These are phyloP conservation scores for Cladochytrium replicatum DNA, from an alignment of 192 early-diverging fungal species.

Conservation along the genomic window DNA sequence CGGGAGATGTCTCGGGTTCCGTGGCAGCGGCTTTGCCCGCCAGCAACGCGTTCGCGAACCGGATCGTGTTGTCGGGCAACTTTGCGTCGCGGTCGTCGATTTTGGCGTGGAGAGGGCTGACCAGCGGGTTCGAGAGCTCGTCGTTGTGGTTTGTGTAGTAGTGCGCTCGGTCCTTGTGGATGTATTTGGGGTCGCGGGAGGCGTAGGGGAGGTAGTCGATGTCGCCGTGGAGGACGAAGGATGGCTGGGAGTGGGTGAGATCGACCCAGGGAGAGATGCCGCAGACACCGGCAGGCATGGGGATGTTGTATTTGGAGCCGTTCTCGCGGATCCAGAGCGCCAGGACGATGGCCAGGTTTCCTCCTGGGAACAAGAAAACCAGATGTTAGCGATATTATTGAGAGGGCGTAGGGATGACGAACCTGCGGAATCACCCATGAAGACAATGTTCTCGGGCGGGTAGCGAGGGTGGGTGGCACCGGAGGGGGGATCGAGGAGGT, in stretches of 20 bases:
- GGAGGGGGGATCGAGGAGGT: conserved; percentile 23
- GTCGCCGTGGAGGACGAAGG: conserved; percentile 14
- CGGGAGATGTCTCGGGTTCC: too few relatives aligned
- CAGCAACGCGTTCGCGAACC: too few relatives aligned
- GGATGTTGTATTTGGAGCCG: conserved; percentile 20
- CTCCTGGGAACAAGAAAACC: conserved; percentile 1
- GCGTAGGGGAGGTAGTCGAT: conserved; percentile 12
- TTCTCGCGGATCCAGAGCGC: conserved; percentile 48
- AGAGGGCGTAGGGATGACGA: too few relatives aligned
- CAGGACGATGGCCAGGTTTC: conserved; percentile 16
- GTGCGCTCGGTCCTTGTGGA: conserved; percentile 4
- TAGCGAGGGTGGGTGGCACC: conserved; percentile 1
- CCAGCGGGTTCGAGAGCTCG: conserved; percentile 10
- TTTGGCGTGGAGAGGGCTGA: conserved; percentile 14
- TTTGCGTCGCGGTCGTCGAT: too few relatives aligned
- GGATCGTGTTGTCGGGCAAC: too few relatives aligned
- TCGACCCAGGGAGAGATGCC: conserved; percentile 48
- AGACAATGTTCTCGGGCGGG: conserved; percentile 20
- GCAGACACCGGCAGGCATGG: conserved; percentile 36
- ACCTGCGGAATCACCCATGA: conserved; percentile 27
- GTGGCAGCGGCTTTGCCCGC: too few relatives aligned
- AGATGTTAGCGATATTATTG: neutral
- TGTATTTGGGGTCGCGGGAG: conserved; percentile 14
- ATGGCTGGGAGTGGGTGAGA: conserved; percentile 14
- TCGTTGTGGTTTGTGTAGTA: conserved; percentile 9